phyloP scores from a whole-genome alignment of 2,329 filamentous ascomycete species.

The Fusarium udum region DNA sequence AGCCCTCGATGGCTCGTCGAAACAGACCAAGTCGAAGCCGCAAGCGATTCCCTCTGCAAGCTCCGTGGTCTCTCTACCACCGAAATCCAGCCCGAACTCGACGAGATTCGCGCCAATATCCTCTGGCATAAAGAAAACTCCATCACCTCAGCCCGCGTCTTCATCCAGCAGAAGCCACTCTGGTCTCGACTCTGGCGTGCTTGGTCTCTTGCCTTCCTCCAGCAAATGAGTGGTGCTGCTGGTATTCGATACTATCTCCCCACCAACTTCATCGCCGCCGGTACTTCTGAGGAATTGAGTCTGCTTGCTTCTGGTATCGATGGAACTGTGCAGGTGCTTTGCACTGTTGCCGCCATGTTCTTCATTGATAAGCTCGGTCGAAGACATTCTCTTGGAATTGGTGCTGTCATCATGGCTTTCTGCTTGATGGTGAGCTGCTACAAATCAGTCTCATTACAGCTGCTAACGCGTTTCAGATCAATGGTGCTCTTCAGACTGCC shows the following conservation, averaged over 20 bases:
- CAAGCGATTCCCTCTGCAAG: not conserved
- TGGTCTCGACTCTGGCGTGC: conserved; percentile 19
- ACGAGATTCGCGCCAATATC: conserved; percentile 20
- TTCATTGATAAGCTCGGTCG: conserved; percentile 21
- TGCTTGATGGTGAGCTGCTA: conserved; percentile 9
- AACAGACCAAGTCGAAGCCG: conserved; percentile 13
- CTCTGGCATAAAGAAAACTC: conserved; percentile 21
- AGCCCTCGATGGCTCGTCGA: conserved; percentile 20
- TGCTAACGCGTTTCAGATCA: conserved; percentile 1
- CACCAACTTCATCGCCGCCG: conserved; percentile 11
- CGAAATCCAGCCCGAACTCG: conserved; percentile 12
- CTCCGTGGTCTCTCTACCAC: not conserved
- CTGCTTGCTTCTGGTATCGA: conserved; percentile 14
- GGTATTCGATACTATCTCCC: conserved; percentile 19
- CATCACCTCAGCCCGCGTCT: conserved; percentile 10
- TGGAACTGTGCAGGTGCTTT: conserved; percentile 11
- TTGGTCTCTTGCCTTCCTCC: conserved; percentile 8
- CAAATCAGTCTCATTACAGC: not conserved
- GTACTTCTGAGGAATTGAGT: conserved; percentile 11
- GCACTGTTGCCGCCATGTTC: conserved; percentile 24
- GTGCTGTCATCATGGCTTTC: conserved; percentile 19
- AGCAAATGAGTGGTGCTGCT: conserved; percentile 18
- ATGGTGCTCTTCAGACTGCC: conserved; percentile 2
- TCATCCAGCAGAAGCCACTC: conserved; percentile 13
- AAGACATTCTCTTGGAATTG: conserved; percentile 9